Base-by-base conservation (phyloP, 2,329 filamentous ascomycete species). In the Aplosporella prunicola region DNA sequence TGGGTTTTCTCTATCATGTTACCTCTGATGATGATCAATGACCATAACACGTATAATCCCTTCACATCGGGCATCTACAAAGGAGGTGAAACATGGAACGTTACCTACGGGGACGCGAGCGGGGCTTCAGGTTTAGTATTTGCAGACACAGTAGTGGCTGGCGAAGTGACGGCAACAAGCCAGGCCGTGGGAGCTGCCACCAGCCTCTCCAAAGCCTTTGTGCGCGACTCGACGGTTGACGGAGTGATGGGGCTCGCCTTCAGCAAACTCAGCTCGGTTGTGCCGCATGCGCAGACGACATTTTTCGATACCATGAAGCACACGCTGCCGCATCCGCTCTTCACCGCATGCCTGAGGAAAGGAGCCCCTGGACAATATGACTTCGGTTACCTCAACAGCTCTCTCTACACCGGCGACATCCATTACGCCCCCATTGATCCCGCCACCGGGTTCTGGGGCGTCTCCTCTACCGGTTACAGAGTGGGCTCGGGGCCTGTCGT, bases 1-100 rank as follows among this genome's bases (percentile, higher is more conserved):
- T 91, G 71, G 72, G 80, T 75, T 24, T 82, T 80, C 58, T 81
- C 78, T 0, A 67, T 65, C 11, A 65, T 78, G 16, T 71, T 78
- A n/a, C 55, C 71, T 5, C 47, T 60, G 3, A 56, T 60, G 9
- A 58, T 74, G 35, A 64, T 69, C 16, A 53, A 55, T 7, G 75
- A 72, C 3, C 78, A 82, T 47, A 51, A 58, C 24, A 54, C 75
- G 47, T 84, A 84, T 58, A 62, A 66, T 29, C 72, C 73, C 4
- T 48, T 55, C 24, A 42, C 63, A 2, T 61, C 61, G 56, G 5
- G 66, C 67, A 67, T 64, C 44, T 53, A 63, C 27, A 47, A 75
- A 31, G 44, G 43, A 2, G 72, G 71, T 14, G 60, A 65, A 43
- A 66, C 57, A 13, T 83, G 78, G 77, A 56, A 56, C 5, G 77